Conservation (phyloP, 352 stramenopile genomes). For the Thalassiosira allenii region DNA sequence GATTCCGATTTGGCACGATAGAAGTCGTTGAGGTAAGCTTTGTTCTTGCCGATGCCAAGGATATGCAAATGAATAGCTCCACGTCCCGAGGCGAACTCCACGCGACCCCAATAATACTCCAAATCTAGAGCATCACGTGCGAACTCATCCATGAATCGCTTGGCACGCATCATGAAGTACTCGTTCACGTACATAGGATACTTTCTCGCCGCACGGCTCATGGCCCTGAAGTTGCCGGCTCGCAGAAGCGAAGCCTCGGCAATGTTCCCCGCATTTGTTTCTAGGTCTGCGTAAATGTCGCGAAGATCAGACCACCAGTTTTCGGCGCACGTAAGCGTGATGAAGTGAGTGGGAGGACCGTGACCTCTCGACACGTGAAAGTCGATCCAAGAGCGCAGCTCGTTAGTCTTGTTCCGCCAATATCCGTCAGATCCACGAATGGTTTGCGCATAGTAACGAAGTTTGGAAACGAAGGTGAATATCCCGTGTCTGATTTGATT, state of each 20-base stretch:
- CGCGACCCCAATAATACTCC: slow-evolving; percentile 43
- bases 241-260: not conserved
- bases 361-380: slow-evolving; percentile 25
- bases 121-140: slow-evolving; percentile 27
- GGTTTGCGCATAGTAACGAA: slow-evolving; percentile 20
- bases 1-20: slow-evolving; percentile 26
- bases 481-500: slow-evolving; percentile 3
- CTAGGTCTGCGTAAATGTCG: slow-evolving; percentile 11
- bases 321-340: slow-evolving; percentile 55
- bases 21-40: slow-evolving; percentile 33
- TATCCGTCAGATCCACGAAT: slow-evolving; percentile 33
- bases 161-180: slow-evolving; percentile 45
- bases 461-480: slow-evolving; percentile 19
- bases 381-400: slow-evolving; percentile 46
- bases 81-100: slow-evolving; percentile 47
- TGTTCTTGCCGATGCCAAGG: slow-evolving; percentile 39
- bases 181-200: slow-evolving; percentile 44
- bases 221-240: not conserved
- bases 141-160: slow-evolving; percentile 33
- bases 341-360: slow-evolving; percentile 48
- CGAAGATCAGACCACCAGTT: slow-evolving; percentile 53
- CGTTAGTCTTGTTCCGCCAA: slow-evolving; percentile 32
- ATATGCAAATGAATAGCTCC: slow-evolving; percentile 51
- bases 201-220: slow-evolving; percentile 14
- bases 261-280: slow-evolving; percentile 17